These are phyloP conservation scores for Hyphodiscus sp. DNA, from an alignment of 2,329 filamentous ascomycete species.

Conservation along the genomic window DNA sequence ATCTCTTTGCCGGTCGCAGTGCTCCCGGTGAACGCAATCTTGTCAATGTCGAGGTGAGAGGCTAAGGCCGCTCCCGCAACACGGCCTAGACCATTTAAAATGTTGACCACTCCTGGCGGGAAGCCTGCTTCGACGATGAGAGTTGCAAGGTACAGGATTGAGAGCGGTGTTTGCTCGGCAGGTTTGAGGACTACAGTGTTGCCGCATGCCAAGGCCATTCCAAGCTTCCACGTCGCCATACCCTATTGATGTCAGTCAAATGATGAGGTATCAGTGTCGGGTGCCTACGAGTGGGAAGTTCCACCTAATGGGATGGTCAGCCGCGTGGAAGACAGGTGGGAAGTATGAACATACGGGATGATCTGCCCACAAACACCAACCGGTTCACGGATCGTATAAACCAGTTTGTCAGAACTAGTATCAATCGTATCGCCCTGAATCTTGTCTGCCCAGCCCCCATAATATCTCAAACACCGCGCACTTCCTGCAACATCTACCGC, in stretches of 20 bases:
- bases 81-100: conserved; percentile 61
- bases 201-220: conserved; percentile 54
- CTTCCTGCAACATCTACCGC: neutral
- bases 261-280: neutral
- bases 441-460: conserved; percentile 68
- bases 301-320: neutral
- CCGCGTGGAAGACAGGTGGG: neutral
- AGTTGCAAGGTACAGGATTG: conserved; percentile 54
- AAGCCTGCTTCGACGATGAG: conserved; percentile 65
- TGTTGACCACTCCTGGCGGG: conserved; percentile 67
- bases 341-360: too few relatives aligned
- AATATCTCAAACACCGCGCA: conserved; percentile 42
- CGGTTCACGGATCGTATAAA: conserved; percentile 67
- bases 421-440: conserved; percentile 67
- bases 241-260: conserved; percentile 24
- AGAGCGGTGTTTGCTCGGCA: conserved; percentile 58
- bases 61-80: conserved; percentile 56
- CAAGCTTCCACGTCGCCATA: conserved; percentile 71
- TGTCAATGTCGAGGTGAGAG: conserved; percentile 40
- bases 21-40: conserved; percentile 36
- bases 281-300: neutral
- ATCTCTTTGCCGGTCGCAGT: conserved; percentile 33
- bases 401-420: conserved; percentile 59
- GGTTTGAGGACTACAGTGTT: conserved; percentile 57
- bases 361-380: conserved; percentile 58